These are phyloP conservation scores for Dalbergia cochinchinensis DNA, from an alignment of 306 rosid species.

Conservation along the genomic window DNA sequence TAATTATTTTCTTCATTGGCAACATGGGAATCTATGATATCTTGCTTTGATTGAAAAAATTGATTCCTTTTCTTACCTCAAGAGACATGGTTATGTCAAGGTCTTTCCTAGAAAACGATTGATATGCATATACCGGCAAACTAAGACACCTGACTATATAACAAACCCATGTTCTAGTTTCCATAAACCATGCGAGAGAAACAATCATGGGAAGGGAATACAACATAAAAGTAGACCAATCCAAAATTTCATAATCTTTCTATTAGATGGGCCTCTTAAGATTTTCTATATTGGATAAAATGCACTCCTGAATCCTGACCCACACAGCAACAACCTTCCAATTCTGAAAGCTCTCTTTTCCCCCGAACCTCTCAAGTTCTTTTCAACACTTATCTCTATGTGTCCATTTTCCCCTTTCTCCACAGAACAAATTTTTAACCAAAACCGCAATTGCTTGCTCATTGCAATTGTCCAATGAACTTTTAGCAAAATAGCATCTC, in stretches of 20 bases:
- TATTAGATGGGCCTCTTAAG: constrained; percentile 1
- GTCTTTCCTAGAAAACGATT: constrained; percentile 15
- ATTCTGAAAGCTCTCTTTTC: background rate
- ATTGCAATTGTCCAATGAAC: constrained; percentile 42
- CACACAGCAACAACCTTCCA: constrained; percentile 2
- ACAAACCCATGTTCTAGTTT: constrained; percentile 8
- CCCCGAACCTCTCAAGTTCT: background rate
- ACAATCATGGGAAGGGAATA: constrained; percentile 2
- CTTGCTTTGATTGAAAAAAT: background rate
- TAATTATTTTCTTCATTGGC: background rate
- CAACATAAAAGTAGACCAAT: background rate
- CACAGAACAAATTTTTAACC: constrained; percentile 47
- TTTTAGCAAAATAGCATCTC: constrained; percentile 47
- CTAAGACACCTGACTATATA: background rate
- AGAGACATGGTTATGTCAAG: background rate
- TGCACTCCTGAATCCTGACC: background rate
- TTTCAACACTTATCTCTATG: background rate
- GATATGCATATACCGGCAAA: background rate
- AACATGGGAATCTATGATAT: background rate
- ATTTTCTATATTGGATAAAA: constrained; percentile 8
- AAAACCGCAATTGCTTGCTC: constrained; percentile 40
- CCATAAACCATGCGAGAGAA: constrained; percentile 5
- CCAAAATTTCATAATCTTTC: background rate
- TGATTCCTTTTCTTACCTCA: background rate
- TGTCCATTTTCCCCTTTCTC: constrained; percentile 43